Evolutionary conservation across 768 basidiomycete genomes (phyloP), one percentile per base, ranked within the genome.

Genomic region (Auricularia auricula-judae): DNA sequence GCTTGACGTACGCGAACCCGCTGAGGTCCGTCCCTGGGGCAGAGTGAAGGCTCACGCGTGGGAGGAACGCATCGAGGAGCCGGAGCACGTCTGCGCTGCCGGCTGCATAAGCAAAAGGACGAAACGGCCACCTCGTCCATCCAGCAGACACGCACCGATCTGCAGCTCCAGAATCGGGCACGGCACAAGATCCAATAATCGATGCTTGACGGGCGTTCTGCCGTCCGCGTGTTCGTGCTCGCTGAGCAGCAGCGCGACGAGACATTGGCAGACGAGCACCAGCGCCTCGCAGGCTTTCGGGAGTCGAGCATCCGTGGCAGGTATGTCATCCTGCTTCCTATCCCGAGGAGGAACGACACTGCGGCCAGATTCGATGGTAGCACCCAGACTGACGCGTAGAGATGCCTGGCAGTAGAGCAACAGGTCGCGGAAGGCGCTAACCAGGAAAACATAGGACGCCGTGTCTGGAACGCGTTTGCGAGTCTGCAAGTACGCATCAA

Each of bases 1-100:
- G 83, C 74, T 96, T 96, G 65, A 97, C 77, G 72, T 91, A 91
- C 1, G 82, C 80, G 72, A 96, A 93, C 14, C 88, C 86, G n/a
- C 80, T 77, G 54, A 77, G 71, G 63, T 81, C 82, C 44, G 68
- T 67, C 65, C 56, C 70, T 62, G 51, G 59, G 33, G 63, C 59
- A 8, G 59, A 23, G 39, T 61, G 44, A 16, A 93, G 89, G 67
- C 89, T 86, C 66, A 94, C 87, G 14, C 91, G 84, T 7, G 93
- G 94, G 33, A 94, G 80, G 71, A 96, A 89, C n/a, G 75, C 65
- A 71, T 95, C 88, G 18, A 95, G 77, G n/a, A 86, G 75, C 14
- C 83, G 82, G 16, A 96, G 81, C 3, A 89, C 78, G 67, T 86
- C 93, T 95, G 69, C 18, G 62, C 62, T 42, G 39, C 39, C 39